Evolutionary conservation across 1,139 yeast species (phyloP).

Genomic region (Scheffersomyces cryptocercus): DNA sequence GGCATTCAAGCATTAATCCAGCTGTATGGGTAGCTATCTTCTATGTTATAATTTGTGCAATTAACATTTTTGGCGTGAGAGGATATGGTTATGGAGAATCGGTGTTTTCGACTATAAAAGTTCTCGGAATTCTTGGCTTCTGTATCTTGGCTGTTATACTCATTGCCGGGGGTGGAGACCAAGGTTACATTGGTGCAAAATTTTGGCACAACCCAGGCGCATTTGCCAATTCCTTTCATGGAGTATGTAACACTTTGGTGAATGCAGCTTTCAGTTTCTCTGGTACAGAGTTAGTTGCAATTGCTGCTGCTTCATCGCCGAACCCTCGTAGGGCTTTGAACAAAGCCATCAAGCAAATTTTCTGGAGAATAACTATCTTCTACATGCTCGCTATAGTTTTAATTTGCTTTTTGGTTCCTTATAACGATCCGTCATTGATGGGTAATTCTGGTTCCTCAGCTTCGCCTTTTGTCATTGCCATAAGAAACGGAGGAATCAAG

Average conservation of each 20-base stretch:
- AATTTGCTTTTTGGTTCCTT: conserved; percentile 22
- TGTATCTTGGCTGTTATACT: conserved; percentile 20
- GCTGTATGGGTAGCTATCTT: conserved; percentile 25
- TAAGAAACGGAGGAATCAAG: conserved; percentile 29
- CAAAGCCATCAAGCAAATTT: conserved; percentile 24
- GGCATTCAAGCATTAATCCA: conserved; percentile 18
- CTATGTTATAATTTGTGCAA: conserved; percentile 18
- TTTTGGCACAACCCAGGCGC: conserved; percentile 23
- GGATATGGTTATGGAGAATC: conserved; percentile 23
- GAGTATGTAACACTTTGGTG: conserved; percentile 21
- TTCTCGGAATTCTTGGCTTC: conserved; percentile 22
- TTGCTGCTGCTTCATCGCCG: conserved; percentile 23
- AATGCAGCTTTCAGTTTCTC: conserved; percentile 25
- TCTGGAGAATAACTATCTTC: conserved; percentile 23
- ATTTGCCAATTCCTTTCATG: conserved; percentile 22
- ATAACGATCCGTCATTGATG: conserved; percentile 14
- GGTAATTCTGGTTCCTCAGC: conserved; percentile 27
- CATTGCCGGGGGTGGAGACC: conserved; percentile 19
- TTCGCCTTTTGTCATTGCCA: conserved; percentile 15
- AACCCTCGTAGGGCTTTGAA: conserved; percentile 23
- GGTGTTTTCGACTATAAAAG: conserved; percentile 19
- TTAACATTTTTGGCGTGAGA: conserved; percentile 19
- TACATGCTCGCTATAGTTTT: conserved; percentile 22
- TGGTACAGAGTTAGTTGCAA: conserved; percentile 26
- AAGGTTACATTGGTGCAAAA: conserved; percentile 21